These are phyloP conservation scores for Smallanthus sonchifolius DNA, from an alignment of 129 eudicot genomes.

Conservation along the genomic window DNA sequence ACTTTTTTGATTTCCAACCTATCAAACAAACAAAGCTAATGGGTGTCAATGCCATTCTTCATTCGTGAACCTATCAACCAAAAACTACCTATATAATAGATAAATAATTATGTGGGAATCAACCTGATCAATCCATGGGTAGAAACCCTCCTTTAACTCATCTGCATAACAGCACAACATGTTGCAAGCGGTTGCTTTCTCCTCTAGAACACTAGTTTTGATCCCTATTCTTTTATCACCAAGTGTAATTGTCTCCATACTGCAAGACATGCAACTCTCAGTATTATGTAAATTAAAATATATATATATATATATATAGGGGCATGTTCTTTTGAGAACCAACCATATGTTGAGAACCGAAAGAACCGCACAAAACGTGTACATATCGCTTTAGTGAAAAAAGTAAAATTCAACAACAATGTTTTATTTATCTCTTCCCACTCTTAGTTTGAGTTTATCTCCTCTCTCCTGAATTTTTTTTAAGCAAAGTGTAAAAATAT, in stretches of 20 bases:
- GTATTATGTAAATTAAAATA: background rate
- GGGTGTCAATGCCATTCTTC: background rate
- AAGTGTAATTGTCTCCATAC: constrained; percentile 98
- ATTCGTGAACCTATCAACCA: background rate
- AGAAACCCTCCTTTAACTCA: constrained; percentile 96
- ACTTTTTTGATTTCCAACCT: background rate
- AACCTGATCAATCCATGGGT: constrained; percentile 99
- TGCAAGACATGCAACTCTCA: constrained; percentile 32
- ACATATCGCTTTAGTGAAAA: too few species aligned
- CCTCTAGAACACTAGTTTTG: constrained; percentile 96
- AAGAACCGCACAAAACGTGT: too few species aligned
- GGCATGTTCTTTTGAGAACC: too few species aligned
- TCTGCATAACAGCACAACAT: constrained; percentile 99
- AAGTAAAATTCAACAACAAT: too few species aligned
- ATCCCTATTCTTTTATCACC: constrained; percentile 98
- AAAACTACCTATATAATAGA: background rate
- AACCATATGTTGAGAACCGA: too few species aligned
- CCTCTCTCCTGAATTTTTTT: too few species aligned
- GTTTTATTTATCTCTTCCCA: too few species aligned
- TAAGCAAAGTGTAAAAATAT: too few species aligned
- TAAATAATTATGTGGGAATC: background rate
- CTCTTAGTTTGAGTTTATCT: too few species aligned
- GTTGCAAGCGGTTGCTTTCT: constrained; percentile 99
- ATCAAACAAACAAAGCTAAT: background rate
- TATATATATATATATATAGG: too few species aligned